phyloP scores from a whole-genome alignment of 768 basidiomycete genomes.

The Phylloporus sp. region DNA sequence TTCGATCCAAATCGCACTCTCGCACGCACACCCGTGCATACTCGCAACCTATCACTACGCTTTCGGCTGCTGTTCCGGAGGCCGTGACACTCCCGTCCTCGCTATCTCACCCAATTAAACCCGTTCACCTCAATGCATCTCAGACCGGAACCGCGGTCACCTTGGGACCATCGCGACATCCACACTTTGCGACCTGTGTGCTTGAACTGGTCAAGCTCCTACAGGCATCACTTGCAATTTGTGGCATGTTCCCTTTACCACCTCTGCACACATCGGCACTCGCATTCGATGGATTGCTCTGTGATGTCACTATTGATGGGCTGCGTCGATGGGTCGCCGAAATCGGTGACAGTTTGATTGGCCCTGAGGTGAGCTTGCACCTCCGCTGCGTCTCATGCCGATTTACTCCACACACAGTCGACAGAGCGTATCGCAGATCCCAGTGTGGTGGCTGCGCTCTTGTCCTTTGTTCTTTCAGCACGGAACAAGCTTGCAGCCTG shows the following conservation, averaged over 20 bases:
- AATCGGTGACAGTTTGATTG: slow-evolving; percentile 58
- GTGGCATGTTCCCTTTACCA: slow-evolving; percentile 54
- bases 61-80: slow-evolving; percentile 21
- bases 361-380: slow-evolving; percentile 48
- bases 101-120: slow-evolving; percentile 19
- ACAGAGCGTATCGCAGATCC: slow-evolving; percentile 76
- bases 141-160: slow-evolving; percentile 7
- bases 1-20: slow-evolving; percentile 29
- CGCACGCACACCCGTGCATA: slow-evolving; percentile 28
- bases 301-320: slow-evolving; percentile 72
- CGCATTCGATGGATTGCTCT: slow-evolving; percentile 64
- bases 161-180: slow-evolving; percentile 22
- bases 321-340: slow-evolving; percentile 64
- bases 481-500: slow-evolving; percentile 69
- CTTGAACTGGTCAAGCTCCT: slow-evolving; percentile 74
- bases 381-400: not conserved
- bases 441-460: slow-evolving; percentile 60
- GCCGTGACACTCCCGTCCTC: slow-evolving; percentile 22
- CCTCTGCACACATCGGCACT: slow-evolving; percentile 7
- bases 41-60: slow-evolving; percentile 25
- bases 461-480: slow-evolving; percentile 63
- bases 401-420: slow-evolving; percentile 38
- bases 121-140: slow-evolving; percentile 13
- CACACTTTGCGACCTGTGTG: slow-evolving; percentile 60
- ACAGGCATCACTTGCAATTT: slow-evolving; percentile 67